phyloP scores from a whole-genome alignment of 108 stramenopile species.

The Cylindrotheca closterium region DNA sequence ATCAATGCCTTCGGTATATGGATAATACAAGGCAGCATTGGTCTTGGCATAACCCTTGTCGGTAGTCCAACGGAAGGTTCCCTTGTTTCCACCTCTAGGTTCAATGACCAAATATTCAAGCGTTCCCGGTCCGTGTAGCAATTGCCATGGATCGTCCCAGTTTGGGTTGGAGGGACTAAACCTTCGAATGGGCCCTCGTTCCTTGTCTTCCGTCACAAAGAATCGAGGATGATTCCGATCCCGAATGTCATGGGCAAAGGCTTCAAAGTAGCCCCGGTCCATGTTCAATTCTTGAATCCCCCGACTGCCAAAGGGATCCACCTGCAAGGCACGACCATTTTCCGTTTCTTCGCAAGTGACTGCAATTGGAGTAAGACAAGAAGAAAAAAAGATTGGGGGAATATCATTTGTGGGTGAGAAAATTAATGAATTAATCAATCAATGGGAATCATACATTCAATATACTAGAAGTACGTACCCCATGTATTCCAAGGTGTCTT shows the following conservation, averaged over 20 bases:
- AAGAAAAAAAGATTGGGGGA: no score
- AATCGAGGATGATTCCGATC: conserved; percentile 35
- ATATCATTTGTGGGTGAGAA: no score
- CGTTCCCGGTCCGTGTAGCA: conserved; percentile 38
- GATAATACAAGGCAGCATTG: conserved; percentile 31
- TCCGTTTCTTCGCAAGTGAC: conserved; percentile 60
- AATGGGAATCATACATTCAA: no score
- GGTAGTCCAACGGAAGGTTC: conserved; percentile 38
- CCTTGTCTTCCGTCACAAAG: conserved; percentile 53
- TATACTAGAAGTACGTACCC: no score
- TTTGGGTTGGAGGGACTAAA: conserved; percentile 30
- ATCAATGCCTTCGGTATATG: conserved; percentile 41
- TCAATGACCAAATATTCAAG: conserved; percentile 35
- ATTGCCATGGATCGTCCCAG: conserved; percentile 32
- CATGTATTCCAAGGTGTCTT: conserved; percentile 50
- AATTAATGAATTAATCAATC: no score
- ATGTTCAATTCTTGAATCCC: conserved; percentile 38
- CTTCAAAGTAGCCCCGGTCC: conserved; percentile 47
- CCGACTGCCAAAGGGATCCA: conserved; percentile 60
- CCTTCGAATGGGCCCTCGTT: conserved; percentile 35
- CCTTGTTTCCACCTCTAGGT: conserved; percentile 22
- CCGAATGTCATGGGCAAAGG: conserved; percentile 50
- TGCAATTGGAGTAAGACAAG: no score
- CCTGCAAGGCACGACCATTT: conserved; percentile 48
- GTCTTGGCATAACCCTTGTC: conserved; percentile 19